Evolutionary conservation across 257 asterid genomes (phyloP), one percentile per base, ranked within the genome.

Genomic region (Scutellaria baicalensis): DNA sequence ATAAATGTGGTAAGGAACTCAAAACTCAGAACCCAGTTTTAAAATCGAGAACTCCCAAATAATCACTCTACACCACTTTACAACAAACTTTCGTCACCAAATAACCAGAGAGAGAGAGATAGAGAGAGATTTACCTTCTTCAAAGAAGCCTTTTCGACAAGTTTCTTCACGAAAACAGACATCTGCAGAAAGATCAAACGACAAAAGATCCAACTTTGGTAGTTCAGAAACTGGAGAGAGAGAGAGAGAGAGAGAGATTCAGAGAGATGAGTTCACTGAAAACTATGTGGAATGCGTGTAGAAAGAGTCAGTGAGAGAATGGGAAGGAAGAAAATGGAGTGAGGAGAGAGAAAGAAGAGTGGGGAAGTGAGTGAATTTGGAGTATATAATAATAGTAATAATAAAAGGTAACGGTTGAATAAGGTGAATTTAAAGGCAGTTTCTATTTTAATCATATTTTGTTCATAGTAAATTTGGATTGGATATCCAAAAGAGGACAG

Each of bases 111-210:
- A 44, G 56, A 14, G 10, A 9, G 3, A 0, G 1, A 7, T 17
- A 36, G 31, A 58, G 54, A 50, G n/a, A n/a, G n/a, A n/a, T n/a
- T 76, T 59, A 88, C 96, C 96, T 92, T 92, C 85, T 89, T 89
- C 45, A 89, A 57, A 52, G 93, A 89, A 79, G 95, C 96, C 88
- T 88, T 92, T 69, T 92, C 98, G 36, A 92, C 96, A 9, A 92
- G 91, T 78, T 88, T 89, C 90, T 86, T 92, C 70, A 90, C 91
- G 70, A 90, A 88, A 49, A 79, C 74, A 73, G 84, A 78, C 83
- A 77, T 82, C 10, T 6, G 66, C 51, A 56, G 47, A 47, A 59
- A 54, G 48, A 64, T 48, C 73, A 31, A 39, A 20, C 5, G 33
- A 27, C 33, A 27, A 27, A 27, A 27, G 33, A 27, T 27, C 0